These are phyloP conservation scores for Scytalidium sp. DNA, from an alignment of 2,329 filamentous ascomycete genomes.

Conservation along the genomic window DNA sequence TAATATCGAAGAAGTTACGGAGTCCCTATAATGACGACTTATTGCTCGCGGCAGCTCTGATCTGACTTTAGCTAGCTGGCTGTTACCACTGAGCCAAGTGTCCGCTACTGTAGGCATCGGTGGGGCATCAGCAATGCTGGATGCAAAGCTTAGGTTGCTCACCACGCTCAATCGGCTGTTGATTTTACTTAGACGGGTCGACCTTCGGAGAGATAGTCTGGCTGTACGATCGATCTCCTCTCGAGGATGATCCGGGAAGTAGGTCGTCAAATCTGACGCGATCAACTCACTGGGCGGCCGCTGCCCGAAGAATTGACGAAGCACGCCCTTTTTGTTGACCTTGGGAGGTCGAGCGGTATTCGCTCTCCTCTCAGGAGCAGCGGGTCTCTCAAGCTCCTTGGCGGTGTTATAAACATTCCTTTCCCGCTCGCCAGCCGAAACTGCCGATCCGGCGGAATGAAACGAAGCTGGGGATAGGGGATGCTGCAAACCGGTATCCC, in stretches of 20 bases:
- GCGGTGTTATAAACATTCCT: constrained; percentile 61
- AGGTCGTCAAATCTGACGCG: constrained; percentile 91
- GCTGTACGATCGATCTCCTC: constrained; percentile 96
- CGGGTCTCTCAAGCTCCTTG: constrained; percentile 55
- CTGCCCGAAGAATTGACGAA: constrained; percentile 85
- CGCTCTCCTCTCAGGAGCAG: constrained; percentile 33
- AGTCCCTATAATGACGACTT: constrained; percentile 70
- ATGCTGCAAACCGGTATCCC: constrained; percentile 76
- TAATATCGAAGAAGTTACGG: constrained; percentile 82
- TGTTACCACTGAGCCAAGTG: constrained; percentile 72
- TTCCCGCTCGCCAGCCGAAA: constrained; percentile 56
- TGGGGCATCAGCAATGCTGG: constrained; percentile 87
- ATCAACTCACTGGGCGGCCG: constrained; percentile 96
- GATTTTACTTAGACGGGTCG: constrained; percentile 85
- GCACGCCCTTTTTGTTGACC: constrained; percentile 50
- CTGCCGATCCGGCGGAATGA: constrained; percentile 34
- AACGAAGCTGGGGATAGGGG: constrained; percentile 80
- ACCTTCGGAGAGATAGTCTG: constrained; percentile 85
- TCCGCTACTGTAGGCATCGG: constrained; percentile 95
- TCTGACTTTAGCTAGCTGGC: constrained; percentile 48
- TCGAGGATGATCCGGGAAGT: constrained; percentile 92
- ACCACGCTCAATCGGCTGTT: constrained; percentile 91
- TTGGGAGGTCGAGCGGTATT: constrained; percentile 25
- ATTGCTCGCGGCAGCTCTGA: constrained; percentile 36
- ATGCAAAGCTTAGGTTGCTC: constrained; percentile 89